Conservation (phyloP, 495 filamentous ascomycete genomes). For the Penicillium robsamsonii region DNA sequence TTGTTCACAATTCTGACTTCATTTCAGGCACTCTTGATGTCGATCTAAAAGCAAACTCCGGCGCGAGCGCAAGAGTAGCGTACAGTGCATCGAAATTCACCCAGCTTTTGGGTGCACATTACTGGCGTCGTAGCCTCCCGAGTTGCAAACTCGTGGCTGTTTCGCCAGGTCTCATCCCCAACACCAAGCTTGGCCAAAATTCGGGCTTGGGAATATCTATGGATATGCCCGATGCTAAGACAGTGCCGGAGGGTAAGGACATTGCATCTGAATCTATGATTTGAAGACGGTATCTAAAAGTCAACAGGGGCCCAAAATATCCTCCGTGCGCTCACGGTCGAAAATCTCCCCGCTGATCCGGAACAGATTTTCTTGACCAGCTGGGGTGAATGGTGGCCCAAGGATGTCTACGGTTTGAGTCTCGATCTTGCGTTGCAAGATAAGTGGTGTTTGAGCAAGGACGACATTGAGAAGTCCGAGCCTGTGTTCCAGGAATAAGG, state of each 20-base stretch:
- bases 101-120: constrained; percentile 27
- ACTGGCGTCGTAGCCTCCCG: constrained; percentile 29
- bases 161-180: constrained; percentile 29
- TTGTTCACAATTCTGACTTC: neutral
- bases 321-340: constrained; percentile 20
- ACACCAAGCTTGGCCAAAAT: constrained; percentile 27
- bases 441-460: constrained; percentile 30
- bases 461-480: constrained; percentile 28
- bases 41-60: constrained; percentile 30
- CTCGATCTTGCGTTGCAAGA: constrained; percentile 25
- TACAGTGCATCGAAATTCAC: constrained; percentile 33
- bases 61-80: constrained; percentile 17
- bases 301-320: constrained; percentile 27
- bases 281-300: neutral
- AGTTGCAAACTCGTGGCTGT: constrained; percentile 29
- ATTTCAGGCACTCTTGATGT: constrained; percentile 27
- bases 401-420: constrained; percentile 25
- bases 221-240: constrained; percentile 35
- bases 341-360: constrained; percentile 26
- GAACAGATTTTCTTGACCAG: constrained; percentile 35
- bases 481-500: constrained; percentile 4
- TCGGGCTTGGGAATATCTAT: constrained; percentile 21
- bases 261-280: neutral
- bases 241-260: constrained; percentile 30
- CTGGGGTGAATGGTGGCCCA: constrained; percentile 37